Evolutionary conservation across 148 eudicot species (phyloP).

Genomic region (Rhododendron kiyosumense): DNA sequence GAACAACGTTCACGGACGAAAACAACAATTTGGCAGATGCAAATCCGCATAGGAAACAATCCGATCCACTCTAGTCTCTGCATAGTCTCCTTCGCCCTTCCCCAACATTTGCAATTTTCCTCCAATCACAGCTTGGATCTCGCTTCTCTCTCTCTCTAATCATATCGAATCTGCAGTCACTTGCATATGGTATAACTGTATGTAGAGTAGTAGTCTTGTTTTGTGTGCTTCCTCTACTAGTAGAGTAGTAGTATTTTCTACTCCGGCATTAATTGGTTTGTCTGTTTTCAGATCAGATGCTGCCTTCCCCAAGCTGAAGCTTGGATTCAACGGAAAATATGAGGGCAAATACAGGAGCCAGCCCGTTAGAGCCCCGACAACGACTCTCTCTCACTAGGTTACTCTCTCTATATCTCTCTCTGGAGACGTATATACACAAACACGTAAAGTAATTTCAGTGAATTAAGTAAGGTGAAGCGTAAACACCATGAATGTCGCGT

Average conservation of each 20-base stretch:
- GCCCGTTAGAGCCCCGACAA: slow-evolving; percentile 52
- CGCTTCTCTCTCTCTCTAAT: no score
- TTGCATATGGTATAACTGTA: not conserved
- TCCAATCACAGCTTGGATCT: not conserved
- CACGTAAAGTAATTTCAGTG: not conserved
- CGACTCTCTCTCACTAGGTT: slow-evolving; percentile 56
- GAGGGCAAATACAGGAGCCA: slow-evolving; percentile 42
- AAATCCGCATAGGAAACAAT: no score
- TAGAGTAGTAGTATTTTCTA: not conserved
- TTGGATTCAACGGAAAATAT: slow-evolving; percentile 20
- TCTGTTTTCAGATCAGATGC: slow-evolving; percentile 19
- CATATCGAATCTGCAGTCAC: not conserved
- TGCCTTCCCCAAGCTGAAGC: slow-evolving; percentile 5
- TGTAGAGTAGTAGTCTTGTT: not conserved
- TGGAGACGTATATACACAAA: not conserved
- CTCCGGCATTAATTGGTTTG: not conserved
- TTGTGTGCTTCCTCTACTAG: not conserved
- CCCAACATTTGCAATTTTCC: not conserved
- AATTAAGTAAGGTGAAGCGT: not conserved
- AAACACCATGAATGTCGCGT: not conserved
- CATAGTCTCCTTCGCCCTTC: not conserved
- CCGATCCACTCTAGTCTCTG: not conserved
- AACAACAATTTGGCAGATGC: no score
- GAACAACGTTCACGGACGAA: no score
- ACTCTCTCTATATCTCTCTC: not conserved